Evolutionary conservation across 2,329 filamentous ascomycete genomes (phyloP), one percentile per base, ranked within the genome.

Genomic region (Calonectria multiphialidica): DNA sequence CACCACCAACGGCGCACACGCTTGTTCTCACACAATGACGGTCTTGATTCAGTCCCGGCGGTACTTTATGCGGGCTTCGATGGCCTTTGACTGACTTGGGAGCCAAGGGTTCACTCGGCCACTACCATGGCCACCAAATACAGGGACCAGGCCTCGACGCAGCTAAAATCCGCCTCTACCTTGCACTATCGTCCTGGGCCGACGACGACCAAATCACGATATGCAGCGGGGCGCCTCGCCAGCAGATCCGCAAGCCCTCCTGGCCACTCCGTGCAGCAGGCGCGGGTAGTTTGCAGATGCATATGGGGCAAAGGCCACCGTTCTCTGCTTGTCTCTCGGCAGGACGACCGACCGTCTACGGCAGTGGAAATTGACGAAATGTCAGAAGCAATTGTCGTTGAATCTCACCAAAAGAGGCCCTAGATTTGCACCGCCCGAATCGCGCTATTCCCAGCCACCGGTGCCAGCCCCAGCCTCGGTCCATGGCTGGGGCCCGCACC

Each of bases 221-320:
- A 71, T 68, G 66, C 55, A 74, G 78, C 76, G 77, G 78, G 78
- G 75, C 76, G 71, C 57, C 66, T 65, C 70, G 72, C 73, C 73
- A 79, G 63, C 73, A 78, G 78, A 79, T 79, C 77, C 75, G 74
- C 77, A 53, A 33, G 70, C 57, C 55, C 67, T 53, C 68, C 72
- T 73, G 64, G 72, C 75, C 77, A 77, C 72, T 75, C 72, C 71
- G 57, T 72, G 69, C 73, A 76, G 70, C 64, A 59, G 73, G 73
- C 74, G 67, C 76, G 76, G 76, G 78, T 75, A 78, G 73, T 77
- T 78, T 76, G 74, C 74, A 76, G 74, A 75, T 75, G 72, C 55
- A 63, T 59, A 72, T 70, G 62, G 70, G 70, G 71, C 71, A 66
- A 42, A 57, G 61, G 21, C 68, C 59, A 69, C 15, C 67, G 63